phyloP scores from a whole-genome alignment of 169 alveolate species.

The Amoebophrya sp. region DNA sequence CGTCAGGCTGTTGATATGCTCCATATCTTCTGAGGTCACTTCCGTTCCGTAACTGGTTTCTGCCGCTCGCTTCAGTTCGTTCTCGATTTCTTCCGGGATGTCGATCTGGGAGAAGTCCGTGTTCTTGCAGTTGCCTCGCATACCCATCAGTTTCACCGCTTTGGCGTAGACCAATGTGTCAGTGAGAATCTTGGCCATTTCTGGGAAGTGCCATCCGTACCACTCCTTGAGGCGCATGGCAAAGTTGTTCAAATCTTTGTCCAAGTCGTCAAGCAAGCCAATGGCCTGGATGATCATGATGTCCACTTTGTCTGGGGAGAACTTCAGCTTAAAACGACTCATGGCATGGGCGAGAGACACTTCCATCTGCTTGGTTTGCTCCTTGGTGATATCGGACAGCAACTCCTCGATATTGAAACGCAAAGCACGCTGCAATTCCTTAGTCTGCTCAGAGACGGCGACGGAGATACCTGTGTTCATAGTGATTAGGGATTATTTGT shows the following conservation, averaged over 20 bases:
- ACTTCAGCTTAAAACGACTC: constrained; percentile 89
- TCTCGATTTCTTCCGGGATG: constrained; percentile 73
- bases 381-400: not conserved
- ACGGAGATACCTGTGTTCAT: not conserved
- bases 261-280: constrained; percentile 85
- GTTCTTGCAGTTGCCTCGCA: constrained; percentile 50
- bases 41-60: constrained; percentile 99
- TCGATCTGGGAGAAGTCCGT: not conserved
- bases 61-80: constrained; percentile 92
- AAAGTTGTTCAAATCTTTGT: constrained; percentile 76
- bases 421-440: constrained; percentile 3
- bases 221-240: constrained; percentile 83
- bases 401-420: not conserved
- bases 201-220: constrained; percentile 99
- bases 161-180: constrained; percentile 85
- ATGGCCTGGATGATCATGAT: constrained; percentile 98
- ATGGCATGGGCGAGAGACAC: constrained; percentile 76
- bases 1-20: constrained; percentile 82
- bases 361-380: constrained; percentile 56
- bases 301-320: constrained; percentile 97
- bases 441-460: not conserved
- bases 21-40: constrained; percentile 88
- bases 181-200: constrained; percentile 84
- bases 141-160: constrained; percentile 66
- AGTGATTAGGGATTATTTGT: not conserved